Evolutionary conservation across 2,329 filamentous ascomycete species (phyloP).

Genomic region (Akanthomyces lecanii): DNA sequence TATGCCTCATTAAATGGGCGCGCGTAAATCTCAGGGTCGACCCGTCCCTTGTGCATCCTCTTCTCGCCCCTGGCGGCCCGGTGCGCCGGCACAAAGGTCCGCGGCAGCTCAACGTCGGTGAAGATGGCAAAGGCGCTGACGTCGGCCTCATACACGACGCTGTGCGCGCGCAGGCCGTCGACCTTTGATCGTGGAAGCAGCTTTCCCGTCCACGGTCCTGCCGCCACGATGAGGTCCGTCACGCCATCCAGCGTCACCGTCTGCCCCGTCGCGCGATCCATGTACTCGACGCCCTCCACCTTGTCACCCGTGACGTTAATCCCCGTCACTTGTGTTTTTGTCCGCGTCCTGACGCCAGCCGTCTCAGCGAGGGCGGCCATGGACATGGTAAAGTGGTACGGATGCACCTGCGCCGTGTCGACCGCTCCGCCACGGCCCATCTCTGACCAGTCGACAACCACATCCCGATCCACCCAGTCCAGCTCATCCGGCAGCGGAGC

Average conservation of each 20-base stretch:
- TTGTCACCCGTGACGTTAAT: slow-evolving; percentile 53
- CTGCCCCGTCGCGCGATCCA: slow-evolving; percentile 42
- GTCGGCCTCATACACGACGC: slow-evolving; percentile 59
- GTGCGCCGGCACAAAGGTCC: slow-evolving; percentile 54
- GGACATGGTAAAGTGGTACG: slow-evolving; percentile 80
- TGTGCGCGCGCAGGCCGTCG: slow-evolving; percentile 58
- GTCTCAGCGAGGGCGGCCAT: slow-evolving; percentile 74
- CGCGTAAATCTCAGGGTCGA: slow-evolving; percentile 90
- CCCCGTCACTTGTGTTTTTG: slow-evolving; percentile 61
- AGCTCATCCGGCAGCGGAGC: slow-evolving; percentile 70
- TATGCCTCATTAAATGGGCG: slow-evolving; percentile 87
- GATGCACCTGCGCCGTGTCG: slow-evolving; percentile 91
- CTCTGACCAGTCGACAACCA: slow-evolving; percentile 67
- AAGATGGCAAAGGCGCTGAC: slow-evolving; percentile 77
- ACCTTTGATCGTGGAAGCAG: slow-evolving; percentile 56
- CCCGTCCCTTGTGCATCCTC: slow-evolving; percentile 55
- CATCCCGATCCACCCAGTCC: slow-evolving; percentile 73
- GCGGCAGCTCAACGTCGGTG: slow-evolving; percentile 74
- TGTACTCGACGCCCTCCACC: slow-evolving; percentile 59
- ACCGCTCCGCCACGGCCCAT: slow-evolving; percentile 68
- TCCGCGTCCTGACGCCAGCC: slow-evolving; percentile 62
- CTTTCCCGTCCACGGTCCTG: slow-evolving; percentile 60
- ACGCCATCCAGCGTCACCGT: slow-evolving; percentile 37
- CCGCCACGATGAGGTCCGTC: slow-evolving; percentile 52
- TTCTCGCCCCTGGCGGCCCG: slow-evolving; percentile 44